Evolutionary conservation across 352 stramenopile genomes (phyloP).

Genomic region (Globisporangium splendens): DNA sequence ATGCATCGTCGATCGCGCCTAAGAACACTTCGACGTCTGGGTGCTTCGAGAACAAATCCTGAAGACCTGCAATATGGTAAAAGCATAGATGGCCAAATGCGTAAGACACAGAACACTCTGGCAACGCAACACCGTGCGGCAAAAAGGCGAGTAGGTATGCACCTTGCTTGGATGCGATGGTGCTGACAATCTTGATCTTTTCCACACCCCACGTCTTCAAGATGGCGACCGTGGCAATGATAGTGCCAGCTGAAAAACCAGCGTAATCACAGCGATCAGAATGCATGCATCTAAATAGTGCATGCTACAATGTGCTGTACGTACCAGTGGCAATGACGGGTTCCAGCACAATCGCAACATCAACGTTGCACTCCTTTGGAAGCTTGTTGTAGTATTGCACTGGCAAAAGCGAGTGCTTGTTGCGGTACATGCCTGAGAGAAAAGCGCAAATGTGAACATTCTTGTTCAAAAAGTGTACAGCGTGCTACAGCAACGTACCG

Average conservation of each 20-base stretch:
- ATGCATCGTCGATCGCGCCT: conserved; percentile 65
- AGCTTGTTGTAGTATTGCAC: conserved; percentile 99
- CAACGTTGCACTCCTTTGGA: conserved; percentile 89
- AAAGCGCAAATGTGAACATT: background rate
- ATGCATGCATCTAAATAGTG: background rate
- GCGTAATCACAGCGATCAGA: background rate
- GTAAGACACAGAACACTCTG: background rate
- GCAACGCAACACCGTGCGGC: background rate
- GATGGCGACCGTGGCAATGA: conserved; percentile 94
- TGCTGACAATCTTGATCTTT: conserved; percentile 92
- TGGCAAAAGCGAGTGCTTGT: conserved; percentile 89
- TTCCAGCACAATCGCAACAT: conserved; percentile 96
- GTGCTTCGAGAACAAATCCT: conserved; percentile 77
- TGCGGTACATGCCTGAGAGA: conserved; percentile 79
- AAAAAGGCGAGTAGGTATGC: background rate
- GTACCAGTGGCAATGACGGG: conserved; percentile 94
- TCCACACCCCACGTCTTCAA: conserved; percentile 94
- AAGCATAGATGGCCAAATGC: no score
- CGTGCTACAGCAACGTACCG: conserved; percentile 65
- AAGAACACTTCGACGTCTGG: conserved; percentile 78
- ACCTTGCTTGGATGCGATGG: conserved; percentile 93
- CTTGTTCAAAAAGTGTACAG: background rate
- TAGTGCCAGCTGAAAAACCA: conserved; percentile 70
- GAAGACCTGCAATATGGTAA: conserved; percentile 31
- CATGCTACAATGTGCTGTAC: no score